Evolutionary conservation across 805 yeast species (phyloP).

Genomic region (Kuraishia piskuri): DNA sequence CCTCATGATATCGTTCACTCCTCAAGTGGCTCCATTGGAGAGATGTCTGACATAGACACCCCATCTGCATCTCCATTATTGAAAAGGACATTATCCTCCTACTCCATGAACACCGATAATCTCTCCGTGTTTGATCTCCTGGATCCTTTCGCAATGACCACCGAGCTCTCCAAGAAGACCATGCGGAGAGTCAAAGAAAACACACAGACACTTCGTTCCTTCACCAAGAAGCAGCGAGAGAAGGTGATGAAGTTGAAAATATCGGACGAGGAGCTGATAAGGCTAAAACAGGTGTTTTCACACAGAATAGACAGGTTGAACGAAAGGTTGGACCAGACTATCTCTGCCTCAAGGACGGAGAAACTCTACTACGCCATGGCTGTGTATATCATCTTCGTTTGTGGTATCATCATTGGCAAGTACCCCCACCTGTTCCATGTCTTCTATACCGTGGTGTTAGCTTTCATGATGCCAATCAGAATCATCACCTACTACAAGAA

Average conservation of each 20-base stretch:
- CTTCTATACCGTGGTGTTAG: conserved; percentile 55
- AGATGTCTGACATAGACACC: background rate
- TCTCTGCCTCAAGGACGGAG: conserved; percentile 48
- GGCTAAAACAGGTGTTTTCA: conserved; percentile 14
- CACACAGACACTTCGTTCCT: conserved; percentile 6
- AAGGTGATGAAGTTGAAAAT: conserved; percentile 14
- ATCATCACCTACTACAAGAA: conserved; percentile 73
- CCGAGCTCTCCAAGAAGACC: conserved; percentile 13
- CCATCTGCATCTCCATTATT: background rate
- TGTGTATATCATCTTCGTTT: conserved; percentile 53
- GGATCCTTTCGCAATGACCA: conserved; percentile 18
- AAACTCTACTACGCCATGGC: conserved; percentile 76
- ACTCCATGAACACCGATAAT: conserved; percentile 11
- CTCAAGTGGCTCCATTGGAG: background rate
- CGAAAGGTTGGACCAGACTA: conserved; percentile 24
- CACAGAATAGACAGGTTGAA: conserved; percentile 28
- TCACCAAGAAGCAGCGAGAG: conserved; percentile 16
- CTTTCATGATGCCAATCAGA: conserved; percentile 73
- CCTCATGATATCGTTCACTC: background rate
- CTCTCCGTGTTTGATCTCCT: conserved; percentile 20
- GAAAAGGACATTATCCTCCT: background rate
- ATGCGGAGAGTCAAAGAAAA: conserved; percentile 7
- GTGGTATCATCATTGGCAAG: conserved; percentile 72
- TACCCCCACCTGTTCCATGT: conserved; percentile 72
- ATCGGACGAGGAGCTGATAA: conserved; percentile 18